Percentiles rank a stretch among this genome's conserved stretches.
These are phyloP conservation scores for Didymella pomorum DNA, from an alignment of 2,329 filamentous ascomycete genomes.

Conservation along the genomic window DNA sequence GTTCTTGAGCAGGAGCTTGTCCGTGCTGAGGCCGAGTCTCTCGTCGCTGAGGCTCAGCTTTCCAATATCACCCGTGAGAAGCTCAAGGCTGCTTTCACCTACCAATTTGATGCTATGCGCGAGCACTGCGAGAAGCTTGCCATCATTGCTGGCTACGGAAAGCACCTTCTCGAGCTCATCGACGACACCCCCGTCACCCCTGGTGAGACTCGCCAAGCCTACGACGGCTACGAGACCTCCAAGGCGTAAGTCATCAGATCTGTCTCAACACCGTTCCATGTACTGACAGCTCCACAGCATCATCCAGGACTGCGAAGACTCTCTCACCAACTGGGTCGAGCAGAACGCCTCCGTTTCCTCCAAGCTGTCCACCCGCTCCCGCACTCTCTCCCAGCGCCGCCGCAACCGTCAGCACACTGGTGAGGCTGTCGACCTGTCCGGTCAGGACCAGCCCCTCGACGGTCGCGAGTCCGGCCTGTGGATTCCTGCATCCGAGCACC, in stretches of 20 bases:
- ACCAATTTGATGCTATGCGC: constrained; percentile 96
- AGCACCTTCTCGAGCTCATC: constrained; percentile 95
- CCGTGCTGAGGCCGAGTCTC: constrained; percentile 96
- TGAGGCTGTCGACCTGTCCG: constrained; percentile 82
- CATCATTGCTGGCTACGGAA: constrained; percentile 96
- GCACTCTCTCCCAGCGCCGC: constrained; percentile 85
- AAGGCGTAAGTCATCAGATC: constrained; percentile 76
- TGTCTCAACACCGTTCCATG: too few species aligned
- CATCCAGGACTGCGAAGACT: constrained; percentile 98
- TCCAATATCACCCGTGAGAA: constrained; percentile 99
- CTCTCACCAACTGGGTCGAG: constrained; percentile 95
- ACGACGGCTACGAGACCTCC: constrained; percentile 97
- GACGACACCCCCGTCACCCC: constrained; percentile 97
- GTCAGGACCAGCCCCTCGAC: constrained; percentile 81
- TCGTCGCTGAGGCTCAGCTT: constrained; percentile 96
- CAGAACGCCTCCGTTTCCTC: constrained; percentile 88
- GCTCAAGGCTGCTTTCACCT: constrained; percentile 96
- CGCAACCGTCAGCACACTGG: constrained; percentile 66
- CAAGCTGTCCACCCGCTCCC: constrained; percentile 85
- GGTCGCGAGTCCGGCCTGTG: constrained; percentile 77
- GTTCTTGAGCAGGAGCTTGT: constrained; percentile 98
- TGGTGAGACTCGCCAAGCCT: constrained; percentile 92
- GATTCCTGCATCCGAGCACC: constrained; percentile 77
- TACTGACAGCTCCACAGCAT: constrained; percentile 63
- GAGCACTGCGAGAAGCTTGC: constrained; percentile 99